Conservation (phyloP, 2,329 filamentous ascomycete genomes). For the Penicillium sp. region DNA sequence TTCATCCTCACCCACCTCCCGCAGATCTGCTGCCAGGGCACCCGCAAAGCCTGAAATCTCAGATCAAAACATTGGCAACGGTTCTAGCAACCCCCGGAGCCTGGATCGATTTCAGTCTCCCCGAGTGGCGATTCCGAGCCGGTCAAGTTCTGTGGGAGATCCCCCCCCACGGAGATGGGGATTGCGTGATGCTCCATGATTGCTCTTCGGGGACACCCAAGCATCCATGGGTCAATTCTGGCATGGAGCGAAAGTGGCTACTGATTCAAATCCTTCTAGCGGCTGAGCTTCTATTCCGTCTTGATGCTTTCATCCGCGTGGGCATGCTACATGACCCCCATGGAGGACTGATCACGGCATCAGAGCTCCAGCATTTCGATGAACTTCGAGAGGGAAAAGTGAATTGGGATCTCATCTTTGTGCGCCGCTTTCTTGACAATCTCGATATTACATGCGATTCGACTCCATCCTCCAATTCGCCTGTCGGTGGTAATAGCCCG, state of each 20-base stretch:
- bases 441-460: slow-evolving; percentile 47
- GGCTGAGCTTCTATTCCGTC: slow-evolving; percentile 60
- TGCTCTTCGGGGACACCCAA: slow-evolving; percentile 16
- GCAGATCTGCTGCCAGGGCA: slow-evolving; percentile 33
- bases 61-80: slow-evolving; percentile 53
- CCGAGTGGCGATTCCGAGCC: slow-evolving; percentile 54
- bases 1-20: slow-evolving; percentile 44
- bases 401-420: slow-evolving; percentile 63
- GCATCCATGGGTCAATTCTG: slow-evolving; percentile 35
- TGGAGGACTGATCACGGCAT: slow-evolving; percentile 48
- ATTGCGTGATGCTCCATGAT: slow-evolving; percentile 32
- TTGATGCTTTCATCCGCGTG: slow-evolving; percentile 55
- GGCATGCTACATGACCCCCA: slow-evolving; percentile 49
- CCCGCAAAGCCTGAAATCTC: slow-evolving; percentile 48
- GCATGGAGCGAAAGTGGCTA: slow-evolving; percentile 58
- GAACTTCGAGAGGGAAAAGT: slow-evolving; percentile 58
- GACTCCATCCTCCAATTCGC: slow-evolving; percentile 15
- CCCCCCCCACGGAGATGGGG: slow-evolving; percentile 44
- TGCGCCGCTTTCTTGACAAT: slow-evolving; percentile 59
- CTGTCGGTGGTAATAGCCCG: slow-evolving; percentile 6
- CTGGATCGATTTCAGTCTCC: slow-evolving; percentile 56
- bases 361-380: slow-evolving; percentile 55
- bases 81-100: slow-evolving; percentile 51
- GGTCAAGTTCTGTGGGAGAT: slow-evolving; percentile 55
- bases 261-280: slow-evolving; percentile 62